These are phyloP conservation scores for Fusarium acutatum DNA, from an alignment of 2,329 filamentous ascomycete species.

Conservation along the genomic window DNA sequence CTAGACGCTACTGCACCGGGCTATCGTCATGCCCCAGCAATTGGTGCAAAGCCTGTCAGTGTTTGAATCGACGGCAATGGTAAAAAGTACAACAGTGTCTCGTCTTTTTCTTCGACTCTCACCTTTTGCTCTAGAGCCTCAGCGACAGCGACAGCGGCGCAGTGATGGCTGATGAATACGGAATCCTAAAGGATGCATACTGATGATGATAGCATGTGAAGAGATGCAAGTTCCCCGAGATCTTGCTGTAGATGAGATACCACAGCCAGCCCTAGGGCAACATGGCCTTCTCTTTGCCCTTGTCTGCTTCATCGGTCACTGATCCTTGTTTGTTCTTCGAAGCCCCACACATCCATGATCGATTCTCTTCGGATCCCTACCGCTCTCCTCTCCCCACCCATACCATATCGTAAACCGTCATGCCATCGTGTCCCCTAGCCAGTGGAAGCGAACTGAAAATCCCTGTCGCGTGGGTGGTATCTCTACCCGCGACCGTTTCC, in stretches of 20 bases:
- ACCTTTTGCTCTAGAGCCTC: neutral
- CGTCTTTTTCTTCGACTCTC: conserved; percentile 16
- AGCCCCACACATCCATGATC: conserved; percentile 38
- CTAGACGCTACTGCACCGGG: conserved; percentile 38
- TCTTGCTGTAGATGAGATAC: conserved; percentile 23
- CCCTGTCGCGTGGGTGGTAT: conserved; percentile 31
- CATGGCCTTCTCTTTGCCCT: conserved; percentile 29
- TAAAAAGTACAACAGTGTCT: conserved; percentile 27
- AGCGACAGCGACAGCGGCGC: neutral
- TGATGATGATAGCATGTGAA: conserved; percentile 15
- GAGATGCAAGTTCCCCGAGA: conserved; percentile 20
- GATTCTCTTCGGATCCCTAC: conserved; percentile 35
- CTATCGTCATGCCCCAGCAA: conserved; percentile 37
- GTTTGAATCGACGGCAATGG: conserved; percentile 24
- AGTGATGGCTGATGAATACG: neutral
- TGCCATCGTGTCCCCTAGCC: conserved; percentile 30
- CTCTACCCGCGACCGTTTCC: conserved; percentile 33
- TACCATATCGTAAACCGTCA: conserved; percentile 36
- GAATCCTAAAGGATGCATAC: neutral
- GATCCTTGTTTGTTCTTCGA: conserved; percentile 28
- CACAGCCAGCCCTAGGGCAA: conserved; percentile 32
- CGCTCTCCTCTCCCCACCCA: conserved; percentile 24
- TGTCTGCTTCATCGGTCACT: conserved; percentile 33
- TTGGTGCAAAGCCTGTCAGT: conserved; percentile 33
- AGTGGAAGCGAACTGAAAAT: conserved; percentile 37